Base-by-base conservation (phyloP, 2,329 filamentous ascomycete species). In the Penicillium sp. region DNA sequence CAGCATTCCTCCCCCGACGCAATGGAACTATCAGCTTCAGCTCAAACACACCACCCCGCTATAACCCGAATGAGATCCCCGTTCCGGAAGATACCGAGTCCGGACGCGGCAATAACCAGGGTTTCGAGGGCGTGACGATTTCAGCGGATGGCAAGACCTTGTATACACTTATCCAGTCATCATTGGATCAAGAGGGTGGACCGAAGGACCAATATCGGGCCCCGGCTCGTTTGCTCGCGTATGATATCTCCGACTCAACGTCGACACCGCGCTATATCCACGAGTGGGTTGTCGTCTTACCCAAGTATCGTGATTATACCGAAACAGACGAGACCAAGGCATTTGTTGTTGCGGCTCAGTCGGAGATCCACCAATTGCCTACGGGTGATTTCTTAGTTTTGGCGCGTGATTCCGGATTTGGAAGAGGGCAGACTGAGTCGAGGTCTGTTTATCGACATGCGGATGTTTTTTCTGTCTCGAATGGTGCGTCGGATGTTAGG, bases 101-200 rank as follows among this genome's bases (percentile, higher is more conserved):
- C 1, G 88, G 88, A 10, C 81, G 88, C 17, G 76, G 80, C 48
- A 90, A 91, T 68, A 91, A 91, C 68, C 86, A 89, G 66, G 87
- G 88, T n/a, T 83, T 90, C 42, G 88, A 91, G 69, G 87, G 84
- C 0, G 70, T 91, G 42, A 86, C 84, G 0, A 70, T 81, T n/a
- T 84, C 81, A 3, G 75, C 79, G 0, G 83, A 88, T 57, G 85
- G 86, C 8, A 84, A 82, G 54, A 82, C 77, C 2, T 74, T 90
- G 9, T 90, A 83, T 63, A 80, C 81, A 1, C 76, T 90, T 50
- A 73, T 89, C 18, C 87, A 91, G 66, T 84, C 83, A 1, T 85
- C 86, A 0, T 73, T 84, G 4, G 78, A 81, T 52, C 84, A 87
- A 61, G 83, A 86, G 55, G 85, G 85, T 37, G 84, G 82, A 8